Evolutionary conservation across 2,329 filamentous ascomycete genomes (phyloP), one percentile per base, ranked within the genome.

Genomic region (Xylaria sp.): DNA sequence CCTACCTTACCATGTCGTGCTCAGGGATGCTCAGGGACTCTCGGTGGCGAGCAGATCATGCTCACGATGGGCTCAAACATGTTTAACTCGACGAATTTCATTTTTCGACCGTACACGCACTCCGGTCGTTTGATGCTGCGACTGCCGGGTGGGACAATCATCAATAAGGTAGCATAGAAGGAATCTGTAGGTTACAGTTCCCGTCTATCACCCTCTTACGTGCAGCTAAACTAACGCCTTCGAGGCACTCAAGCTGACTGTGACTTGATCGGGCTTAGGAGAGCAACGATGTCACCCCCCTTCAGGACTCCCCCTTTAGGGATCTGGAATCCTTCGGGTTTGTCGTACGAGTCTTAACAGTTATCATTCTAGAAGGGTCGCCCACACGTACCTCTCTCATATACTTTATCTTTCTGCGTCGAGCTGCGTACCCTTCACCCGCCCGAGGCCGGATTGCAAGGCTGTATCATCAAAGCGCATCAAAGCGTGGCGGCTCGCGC

Each of bases 301-400:
- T 20, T 41, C 34, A 44, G 54, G 34, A 44, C 6, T 15, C 37
- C 56, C 56, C 56, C 39, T 23, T 46, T 13, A 58, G 56, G 13
- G 39, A 46, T 46, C 39, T 28, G 15, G 9, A 58, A 58, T 46
- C 56, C 56, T 58, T 58, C 56, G 4, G 8, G 55, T 23, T 8
- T n/a, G 23, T 46, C 23, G 13, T 58, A 48, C 56, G 56, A 58
- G 56, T 48, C 56, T 58, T 58, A 48, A 58, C 23, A 31, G 37
- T 15, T 28, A 15, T 58, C 39, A 20, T 28, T 46, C 56, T 58
- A 46, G 56, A 28, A 58, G 56, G 23, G 39, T 44, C 23, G 56
- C 52, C 52, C 39, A 44, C 37, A 28, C 55, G 23, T 10, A 46
- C 56, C 13, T 31, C 46, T 44, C 28, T 31, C 39, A 31, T 31